phyloP scores from a whole-genome alignment of 2,329 filamentous ascomycete species.

The Verticillium zaregamsianum region DNA sequence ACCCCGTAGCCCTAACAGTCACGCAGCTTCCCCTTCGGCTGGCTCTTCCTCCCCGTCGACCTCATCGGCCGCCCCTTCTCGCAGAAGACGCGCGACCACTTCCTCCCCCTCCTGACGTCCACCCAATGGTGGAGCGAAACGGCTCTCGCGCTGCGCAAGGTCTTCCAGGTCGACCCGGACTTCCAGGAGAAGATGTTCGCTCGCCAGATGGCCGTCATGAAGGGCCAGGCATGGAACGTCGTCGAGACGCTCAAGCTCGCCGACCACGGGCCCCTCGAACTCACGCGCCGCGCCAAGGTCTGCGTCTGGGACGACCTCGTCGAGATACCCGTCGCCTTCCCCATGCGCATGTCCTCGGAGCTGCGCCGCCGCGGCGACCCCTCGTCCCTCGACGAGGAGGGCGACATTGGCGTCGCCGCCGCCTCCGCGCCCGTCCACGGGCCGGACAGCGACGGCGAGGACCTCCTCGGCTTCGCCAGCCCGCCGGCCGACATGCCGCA shows the following conservation, averaged over 20 bases:
- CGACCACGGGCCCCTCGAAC: slow-evolving; percentile 89
- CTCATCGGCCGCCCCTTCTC: slow-evolving; percentile 96
- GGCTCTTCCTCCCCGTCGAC: slow-evolving; percentile 95
- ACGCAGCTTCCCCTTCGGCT: slow-evolving; percentile 93
- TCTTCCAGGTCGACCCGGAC: slow-evolving; percentile 89
- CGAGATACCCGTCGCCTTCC: slow-evolving; percentile 90
- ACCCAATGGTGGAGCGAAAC: slow-evolving; percentile 97
- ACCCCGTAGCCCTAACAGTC: slow-evolving; percentile 19
- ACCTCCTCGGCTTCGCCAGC: slow-evolving; percentile 66
- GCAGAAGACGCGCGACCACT: slow-evolving; percentile 87
- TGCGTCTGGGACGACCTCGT: slow-evolving; percentile 98
- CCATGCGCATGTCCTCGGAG: slow-evolving; percentile 84
- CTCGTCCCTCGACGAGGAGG: slow-evolving; percentile 56
- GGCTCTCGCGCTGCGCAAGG: slow-evolving; percentile 74
- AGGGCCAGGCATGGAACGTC: slow-evolving; percentile 98
- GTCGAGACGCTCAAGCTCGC: slow-evolving; percentile 92
- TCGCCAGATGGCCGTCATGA: slow-evolving; percentile 98
- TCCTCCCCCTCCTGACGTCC: slow-evolving; percentile 90
- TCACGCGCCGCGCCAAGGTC: slow-evolving; percentile 84
- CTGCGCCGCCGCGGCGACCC: slow-evolving; percentile 51
- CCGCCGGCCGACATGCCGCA: slow-evolving; percentile 66
- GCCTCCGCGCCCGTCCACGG: slow-evolving; percentile 26
- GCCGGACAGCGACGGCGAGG: slow-evolving; percentile 35
- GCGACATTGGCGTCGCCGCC: slow-evolving; percentile 70
- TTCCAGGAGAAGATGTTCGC: slow-evolving; percentile 99